Percentiles rank a stretch among this genome's conserved stretches.
These are phyloP conservation scores for Nepenthes alata DNA, from an alignment of 179 eudicot species.

Conservation along the genomic window DNA sequence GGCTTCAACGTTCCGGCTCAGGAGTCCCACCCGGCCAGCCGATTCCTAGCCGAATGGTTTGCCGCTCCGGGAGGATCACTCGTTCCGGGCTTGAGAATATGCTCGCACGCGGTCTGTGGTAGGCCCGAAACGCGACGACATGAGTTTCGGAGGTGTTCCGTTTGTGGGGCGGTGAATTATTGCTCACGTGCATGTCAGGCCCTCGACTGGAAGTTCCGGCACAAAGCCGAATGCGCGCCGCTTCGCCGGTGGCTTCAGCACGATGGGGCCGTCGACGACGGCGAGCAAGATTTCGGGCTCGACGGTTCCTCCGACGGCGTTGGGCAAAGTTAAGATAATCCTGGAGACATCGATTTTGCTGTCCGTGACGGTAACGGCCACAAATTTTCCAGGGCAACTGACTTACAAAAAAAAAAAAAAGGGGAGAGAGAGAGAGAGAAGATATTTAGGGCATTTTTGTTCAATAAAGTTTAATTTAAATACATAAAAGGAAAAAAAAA, in stretches of 20 bases:
- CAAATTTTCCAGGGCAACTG: background rate
- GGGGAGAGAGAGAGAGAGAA: too few relatives aligned
- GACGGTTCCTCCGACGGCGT: too few relatives aligned
- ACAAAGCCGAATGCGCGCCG: conserved; percentile 24
- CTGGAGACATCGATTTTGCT: too few relatives aligned
- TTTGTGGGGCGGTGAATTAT: conserved; percentile 24
- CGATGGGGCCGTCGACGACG: conserved; percentile 3
- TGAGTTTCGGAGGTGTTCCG: conserved; percentile 28
- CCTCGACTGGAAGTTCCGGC: conserved; percentile 31
- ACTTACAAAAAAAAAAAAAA: background rate
- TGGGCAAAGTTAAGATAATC: too few relatives aligned
- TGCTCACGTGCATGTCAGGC: conserved; percentile 35
- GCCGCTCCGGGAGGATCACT: conserved; percentile 4
- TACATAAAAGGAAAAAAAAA: too few relatives aligned
- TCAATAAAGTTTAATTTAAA: too few relatives aligned
- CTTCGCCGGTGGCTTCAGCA: conserved; percentile 12
- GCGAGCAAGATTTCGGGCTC: too few relatives aligned
- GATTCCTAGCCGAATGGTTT: conserved; percentile 42
- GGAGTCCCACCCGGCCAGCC: conserved; percentile 46
- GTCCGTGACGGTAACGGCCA: too few relatives aligned
- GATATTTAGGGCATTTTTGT: too few relatives aligned
- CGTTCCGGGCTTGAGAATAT: conserved; percentile 14
- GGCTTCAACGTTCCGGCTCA: conserved; percentile 43
- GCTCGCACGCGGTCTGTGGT: conserved; percentile 23
- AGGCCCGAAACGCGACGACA: conserved; percentile 26